These are phyloP conservation scores for Solanum ahanhuiri DNA, from an alignment of 257 asterid genomes.

Conservation along the genomic window DNA sequence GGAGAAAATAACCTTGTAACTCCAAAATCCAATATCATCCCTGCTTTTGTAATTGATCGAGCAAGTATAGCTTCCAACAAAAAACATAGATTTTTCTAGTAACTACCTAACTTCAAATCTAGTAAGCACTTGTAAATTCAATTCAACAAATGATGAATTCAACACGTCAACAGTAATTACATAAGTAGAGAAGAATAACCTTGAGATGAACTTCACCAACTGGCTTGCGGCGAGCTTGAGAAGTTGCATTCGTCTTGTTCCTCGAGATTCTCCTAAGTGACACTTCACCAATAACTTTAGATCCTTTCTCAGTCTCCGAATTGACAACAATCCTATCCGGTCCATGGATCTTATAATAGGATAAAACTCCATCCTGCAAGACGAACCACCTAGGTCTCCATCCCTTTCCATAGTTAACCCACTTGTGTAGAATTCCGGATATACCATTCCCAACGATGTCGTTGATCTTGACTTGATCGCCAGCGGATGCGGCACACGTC, in stretches of 20 bases:
- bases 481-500: constrained; percentile 12
- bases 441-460: constrained; percentile 81
- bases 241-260: constrained; percentile 17
- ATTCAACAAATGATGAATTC: neutral
- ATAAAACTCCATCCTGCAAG: constrained; percentile 87
- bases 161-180: neutral
- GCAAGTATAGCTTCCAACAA: neutral
- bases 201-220: constrained; percentile 95
- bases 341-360: constrained; percentile 93
- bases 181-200: constrained; percentile 15
- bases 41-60: neutral
- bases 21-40: neutral
- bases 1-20: neutral
- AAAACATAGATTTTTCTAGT: too few species aligned
- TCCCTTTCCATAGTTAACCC: constrained; percentile 98
- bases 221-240: constrained; percentile 43
- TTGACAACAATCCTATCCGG: constrained; percentile 61
- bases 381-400: constrained; percentile 98
- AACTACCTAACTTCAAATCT: neutral
- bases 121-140: neutral
- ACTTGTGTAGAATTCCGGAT: constrained; percentile 67
- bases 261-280: constrained; percentile 42
- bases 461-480: constrained; percentile 50
- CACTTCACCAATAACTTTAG: constrained; percentile 80
- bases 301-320: constrained; percentile 63